A percentile compares a stretch with the other conserved stretches of the same genome.
These are phyloP conservation scores for Alternaria atra DNA, from an alignment of 2,329 filamentous ascomycete species.

Conservation along the genomic window DNA sequence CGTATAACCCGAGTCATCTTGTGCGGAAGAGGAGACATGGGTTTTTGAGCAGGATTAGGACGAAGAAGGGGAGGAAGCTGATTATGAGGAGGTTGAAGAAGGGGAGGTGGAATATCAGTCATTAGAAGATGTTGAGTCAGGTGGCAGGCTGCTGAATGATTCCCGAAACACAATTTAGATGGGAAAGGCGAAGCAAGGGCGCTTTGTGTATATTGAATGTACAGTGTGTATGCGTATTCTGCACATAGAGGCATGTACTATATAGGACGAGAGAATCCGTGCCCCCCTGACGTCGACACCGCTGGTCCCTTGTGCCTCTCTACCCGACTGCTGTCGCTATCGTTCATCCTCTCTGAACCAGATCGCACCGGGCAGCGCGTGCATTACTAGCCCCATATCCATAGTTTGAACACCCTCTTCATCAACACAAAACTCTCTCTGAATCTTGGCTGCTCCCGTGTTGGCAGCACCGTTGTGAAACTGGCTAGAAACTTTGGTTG, in stretches of 20 bases:
- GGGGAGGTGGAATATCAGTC: conserved; percentile 56
- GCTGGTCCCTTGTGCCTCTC: neutral
- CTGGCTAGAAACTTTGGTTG: neutral
- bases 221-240: conserved; percentile 18
- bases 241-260: neutral
- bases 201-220: conserved; percentile 21
- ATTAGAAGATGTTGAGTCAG: conserved; percentile 22
- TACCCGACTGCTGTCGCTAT: neutral
- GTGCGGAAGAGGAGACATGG: conserved; percentile 70
- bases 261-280: neutral
- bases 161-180: neutral
- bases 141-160: neutral
- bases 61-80: conserved; percentile 63
- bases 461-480: neutral
- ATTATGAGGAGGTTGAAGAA: conserved; percentile 64
- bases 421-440: neutral
- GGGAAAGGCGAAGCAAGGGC: neutral
- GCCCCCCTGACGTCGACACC: too few relatives aligned
- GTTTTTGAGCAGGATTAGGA: conserved; percentile 63
- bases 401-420: neutral
- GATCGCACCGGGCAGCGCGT: neutral
- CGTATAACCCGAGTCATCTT: conserved; percentile 67
- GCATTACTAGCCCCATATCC: neutral
- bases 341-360: neutral
- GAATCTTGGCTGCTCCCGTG: too few relatives aligned